Evolutionary conservation across 768 basidiomycete species (phyloP).

Genomic region (Boletus speciosus): DNA sequence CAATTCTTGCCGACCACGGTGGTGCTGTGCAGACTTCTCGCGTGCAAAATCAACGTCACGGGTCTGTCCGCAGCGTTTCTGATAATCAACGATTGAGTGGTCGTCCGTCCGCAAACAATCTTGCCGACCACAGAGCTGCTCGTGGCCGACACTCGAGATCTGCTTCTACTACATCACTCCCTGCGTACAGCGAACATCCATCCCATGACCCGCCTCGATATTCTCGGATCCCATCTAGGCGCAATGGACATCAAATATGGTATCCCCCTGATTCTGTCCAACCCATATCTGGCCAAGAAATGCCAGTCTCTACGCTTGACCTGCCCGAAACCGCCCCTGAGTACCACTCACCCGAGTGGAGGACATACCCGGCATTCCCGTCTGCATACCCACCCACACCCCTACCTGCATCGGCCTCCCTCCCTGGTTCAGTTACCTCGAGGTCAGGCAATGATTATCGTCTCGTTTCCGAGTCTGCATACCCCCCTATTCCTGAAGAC

Average conservation of each 20-base stretch:
- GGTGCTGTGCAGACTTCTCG: slow-evolving; percentile 8
- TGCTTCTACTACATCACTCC: slow-evolving; percentile 20
- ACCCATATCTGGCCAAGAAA: slow-evolving; percentile 15
- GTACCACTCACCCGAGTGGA: slow-evolving; percentile 59
- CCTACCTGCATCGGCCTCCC: slow-evolving; percentile 36
- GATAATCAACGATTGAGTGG: slow-evolving; percentile 10
- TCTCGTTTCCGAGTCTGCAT: slow-evolving; percentile 11
- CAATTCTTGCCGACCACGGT: slow-evolving; percentile 7
- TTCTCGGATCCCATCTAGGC: slow-evolving; percentile 17
- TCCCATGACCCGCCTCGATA: slow-evolving; percentile 22
- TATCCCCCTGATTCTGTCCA: slow-evolving; percentile 53
- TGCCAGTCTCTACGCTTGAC: slow-evolving; percentile 3
- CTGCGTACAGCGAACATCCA: slow-evolving; percentile 24
- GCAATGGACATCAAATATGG: slow-evolving; percentile 50
- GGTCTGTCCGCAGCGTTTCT: slow-evolving; percentile 18
- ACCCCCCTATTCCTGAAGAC: slow-evolving; percentile 39
- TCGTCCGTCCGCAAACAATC: neutral
- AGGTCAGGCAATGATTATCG: slow-evolving; percentile 1
- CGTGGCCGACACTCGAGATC: slow-evolving; percentile 12
- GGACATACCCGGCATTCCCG: slow-evolving; percentile 70
- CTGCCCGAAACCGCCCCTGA: slow-evolving; percentile 30
- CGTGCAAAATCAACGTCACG: slow-evolving; percentile 5
- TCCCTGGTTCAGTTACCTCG: slow-evolving; percentile 20
- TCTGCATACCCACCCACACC: slow-evolving; percentile 77
- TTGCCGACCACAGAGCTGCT: neutral